A percentile compares a stretch with the other conserved stretches of the same genome.
Evolutionary conservation across 2,329 filamentous ascomycete species (phyloP).

Genomic region (Colletotrichum kahawae): DNA sequence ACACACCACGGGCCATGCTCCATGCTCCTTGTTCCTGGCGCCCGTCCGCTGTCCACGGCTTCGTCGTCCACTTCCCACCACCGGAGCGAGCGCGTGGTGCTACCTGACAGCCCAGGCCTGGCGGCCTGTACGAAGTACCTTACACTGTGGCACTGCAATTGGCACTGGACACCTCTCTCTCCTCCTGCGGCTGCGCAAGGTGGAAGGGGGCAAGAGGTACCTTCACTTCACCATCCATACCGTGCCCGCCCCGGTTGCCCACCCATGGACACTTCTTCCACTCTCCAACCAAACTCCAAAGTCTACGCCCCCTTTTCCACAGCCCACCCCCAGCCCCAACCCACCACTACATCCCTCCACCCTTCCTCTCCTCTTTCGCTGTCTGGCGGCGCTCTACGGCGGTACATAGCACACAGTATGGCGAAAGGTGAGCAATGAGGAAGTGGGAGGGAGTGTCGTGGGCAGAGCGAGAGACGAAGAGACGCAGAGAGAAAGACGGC

Average conservation of each 20-base stretch:
- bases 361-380: constrained; percentile 8
- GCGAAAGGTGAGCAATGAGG: background rate
- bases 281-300: background rate
- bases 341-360: constrained; percentile 3
- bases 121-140: background rate
- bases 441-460: constrained; percentile 1
- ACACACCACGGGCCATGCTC: constrained; percentile 16
- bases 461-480: background rate
- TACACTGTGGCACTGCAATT: constrained; percentile 2
- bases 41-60: constrained; percentile 8
- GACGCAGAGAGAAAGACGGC: background rate
- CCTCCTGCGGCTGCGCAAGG: background rate
- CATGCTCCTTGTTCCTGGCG: constrained; percentile 20
- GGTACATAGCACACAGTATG: background rate
- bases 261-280: background rate
- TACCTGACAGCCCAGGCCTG: background rate
- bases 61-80: constrained; percentile 1
- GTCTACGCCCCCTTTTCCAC: background rate
- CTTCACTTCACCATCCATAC: background rate
- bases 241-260: background rate
- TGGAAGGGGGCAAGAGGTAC: background rate
- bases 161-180: background rate
- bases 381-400: background rate
- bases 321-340: background rate
- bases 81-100: background rate